These are phyloP conservation scores for Chionographis japonica DNA, from an alignment of 106 monocot genomes.

Conservation along the genomic window DNA sequence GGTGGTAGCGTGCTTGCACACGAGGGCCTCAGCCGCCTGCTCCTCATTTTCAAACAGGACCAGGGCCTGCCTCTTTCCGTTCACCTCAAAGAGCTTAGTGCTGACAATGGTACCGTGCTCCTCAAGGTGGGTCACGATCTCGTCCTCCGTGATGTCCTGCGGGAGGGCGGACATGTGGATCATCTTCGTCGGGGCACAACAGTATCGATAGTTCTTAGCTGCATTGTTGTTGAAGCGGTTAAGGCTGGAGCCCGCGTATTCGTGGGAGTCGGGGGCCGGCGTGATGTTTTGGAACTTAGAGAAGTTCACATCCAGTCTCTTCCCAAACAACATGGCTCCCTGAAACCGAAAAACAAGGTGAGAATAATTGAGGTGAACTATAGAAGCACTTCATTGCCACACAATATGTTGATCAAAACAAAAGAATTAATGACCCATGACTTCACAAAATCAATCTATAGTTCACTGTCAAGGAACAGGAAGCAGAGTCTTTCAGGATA, in stretches of 20 bases:
- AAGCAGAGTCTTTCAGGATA: too few species aligned
- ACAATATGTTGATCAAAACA: too few species aligned
- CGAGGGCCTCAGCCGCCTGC: conserved; percentile 78
- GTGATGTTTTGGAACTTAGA: conserved; percentile 66
- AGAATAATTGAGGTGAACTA: too few species aligned
- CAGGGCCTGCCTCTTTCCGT: conserved; percentile 78
- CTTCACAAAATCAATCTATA: too few species aligned
- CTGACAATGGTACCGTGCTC: conserved; percentile 63
- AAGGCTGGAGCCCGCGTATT: conserved; percentile 50
- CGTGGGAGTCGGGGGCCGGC: conserved; percentile 42
- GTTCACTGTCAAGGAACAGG: too few species aligned
- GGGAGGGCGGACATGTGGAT: conserved; percentile 77
- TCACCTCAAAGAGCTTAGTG: conserved; percentile 69
- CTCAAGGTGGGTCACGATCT: conserved; percentile 46
- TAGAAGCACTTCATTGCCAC: too few species aligned
- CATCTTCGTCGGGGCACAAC: conserved; percentile 77
- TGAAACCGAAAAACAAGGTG: not conserved
- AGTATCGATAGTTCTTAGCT: conserved; percentile 68
- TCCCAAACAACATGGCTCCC: conserved; percentile 57
- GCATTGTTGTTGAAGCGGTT: conserved; percentile 63
- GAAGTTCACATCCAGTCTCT: conserved; percentile 54
- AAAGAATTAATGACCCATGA: too few species aligned
- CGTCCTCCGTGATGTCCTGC: conserved; percentile 59
- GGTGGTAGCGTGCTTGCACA: conserved; percentile 70
- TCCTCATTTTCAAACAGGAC: conserved; percentile 73